These are phyloP conservation scores for Lodderomyces jiufengensis DNA, from an alignment of 1,139 yeast genomes.

Conservation along the genomic window DNA sequence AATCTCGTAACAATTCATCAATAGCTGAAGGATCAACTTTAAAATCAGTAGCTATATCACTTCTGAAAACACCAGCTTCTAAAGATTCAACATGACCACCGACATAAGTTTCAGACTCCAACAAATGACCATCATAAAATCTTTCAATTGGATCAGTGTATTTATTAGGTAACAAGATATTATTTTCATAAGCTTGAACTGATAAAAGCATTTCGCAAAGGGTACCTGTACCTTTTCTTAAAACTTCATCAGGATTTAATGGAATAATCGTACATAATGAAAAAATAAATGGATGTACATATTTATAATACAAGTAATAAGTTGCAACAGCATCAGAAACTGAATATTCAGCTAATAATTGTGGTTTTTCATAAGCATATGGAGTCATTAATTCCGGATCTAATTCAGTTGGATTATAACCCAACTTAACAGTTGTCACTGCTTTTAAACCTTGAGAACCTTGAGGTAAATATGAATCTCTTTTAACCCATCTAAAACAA, in stretches of 20 bases:
- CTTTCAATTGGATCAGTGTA: slow-evolving; percentile 90
- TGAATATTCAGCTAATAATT: slow-evolving; percentile 88
- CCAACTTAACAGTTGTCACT: slow-evolving; percentile 92
- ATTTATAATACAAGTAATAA: slow-evolving; percentile 90
- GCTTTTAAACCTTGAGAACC: slow-evolving; percentile 99
- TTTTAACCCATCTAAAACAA: slow-evolving; percentile 97
- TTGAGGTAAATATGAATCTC: slow-evolving; percentile 96
- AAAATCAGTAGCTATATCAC: slow-evolving; percentile 77
- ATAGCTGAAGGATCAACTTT: slow-evolving; percentile 77
- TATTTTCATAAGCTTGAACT: slow-evolving; percentile 88
- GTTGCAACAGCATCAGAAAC: slow-evolving; percentile 99
- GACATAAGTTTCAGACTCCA: slow-evolving; percentile 95
- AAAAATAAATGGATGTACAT: slow-evolving; percentile 95
- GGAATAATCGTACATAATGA: slow-evolving; percentile 96
- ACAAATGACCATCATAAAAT: slow-evolving; percentile 88
- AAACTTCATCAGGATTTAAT: slow-evolving; percentile 90
- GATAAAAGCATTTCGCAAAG: slow-evolving; percentile 95
- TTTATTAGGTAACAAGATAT: slow-evolving; percentile 85
- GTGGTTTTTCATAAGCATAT: slow-evolving; percentile 92
- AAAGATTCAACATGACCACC: slow-evolving; percentile 98
- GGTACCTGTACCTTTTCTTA: slow-evolving; percentile 98
- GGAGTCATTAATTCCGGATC: slow-evolving; percentile 99
- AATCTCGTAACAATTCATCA: slow-evolving; percentile 71
- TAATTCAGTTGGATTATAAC: slow-evolving; percentile 93
- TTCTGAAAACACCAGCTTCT: slow-evolving; percentile 96